Evolutionary conservation across 1,284 basidiomycete species (phyloP), one percentile per base, ranked within the genome.

Genomic region (Leccinum pseudoinsigne): DNA sequence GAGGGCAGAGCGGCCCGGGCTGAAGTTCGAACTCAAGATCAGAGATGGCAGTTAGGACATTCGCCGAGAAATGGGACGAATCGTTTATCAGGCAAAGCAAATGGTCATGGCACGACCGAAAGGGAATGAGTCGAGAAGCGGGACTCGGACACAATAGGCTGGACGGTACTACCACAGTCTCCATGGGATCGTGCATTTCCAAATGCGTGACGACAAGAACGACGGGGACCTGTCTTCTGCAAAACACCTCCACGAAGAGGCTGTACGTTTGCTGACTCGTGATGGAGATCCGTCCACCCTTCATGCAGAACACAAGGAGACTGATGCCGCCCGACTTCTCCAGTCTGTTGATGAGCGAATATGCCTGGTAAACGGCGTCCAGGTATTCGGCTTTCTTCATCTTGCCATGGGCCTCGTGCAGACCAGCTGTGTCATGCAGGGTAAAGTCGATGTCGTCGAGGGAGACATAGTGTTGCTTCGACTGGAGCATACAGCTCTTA

Each of bases 251-350:
- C 12, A 66, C 62, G 56, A 74, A 76, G 1, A 76, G 66, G n/a
- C 58, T 74, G n/a, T 77, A 77, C 12, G 75, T 76, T 63, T 69
- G 66, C 47, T 75, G 71, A 62, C 65, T 65, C 21, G 72, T 70
- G n/a, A 68, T 65, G 16, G 70, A 71, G 56, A 82, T 74, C 59
- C 77, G 70, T 4, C 76, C 68, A 2, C 68, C 75, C 38, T 75
- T 74, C 64, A 81, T 75, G 64, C 74, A 77, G 57, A 77, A 80
- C 26, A 81, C 68, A 61, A 80, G 72, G 38, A 81, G 75, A 59
- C 61, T 72, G 55, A 81, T 68, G 1, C 78, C 77, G 1, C 68
- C 76, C 0, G 72, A 65, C 34, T 10, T 60, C 14, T 74, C 68
- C 21, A 81, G 71, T 12, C 57, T 69, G 16, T 68, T 68, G 11